Percentiles rank a stretch among this genome's conserved stretches.
phyloP scores from a whole-genome alignment of 1,284 basidiomycete genomes.

The Papiliotrema fonsecae region DNA sequence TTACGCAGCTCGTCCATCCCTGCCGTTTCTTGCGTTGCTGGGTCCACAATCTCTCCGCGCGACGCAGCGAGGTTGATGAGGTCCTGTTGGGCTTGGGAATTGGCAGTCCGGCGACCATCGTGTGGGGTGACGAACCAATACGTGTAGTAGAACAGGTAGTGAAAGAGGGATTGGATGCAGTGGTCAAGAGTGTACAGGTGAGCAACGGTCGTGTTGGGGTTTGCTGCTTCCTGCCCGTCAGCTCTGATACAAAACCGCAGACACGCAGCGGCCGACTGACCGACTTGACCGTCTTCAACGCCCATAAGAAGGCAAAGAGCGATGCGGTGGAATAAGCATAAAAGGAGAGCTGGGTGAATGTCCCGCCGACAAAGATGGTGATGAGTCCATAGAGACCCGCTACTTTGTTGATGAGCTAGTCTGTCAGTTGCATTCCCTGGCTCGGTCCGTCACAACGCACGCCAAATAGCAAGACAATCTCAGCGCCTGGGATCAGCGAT shows the following conservation, averaged over 20 bases:
- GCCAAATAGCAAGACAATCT: constrained; percentile 76
- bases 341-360: constrained; percentile 81
- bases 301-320: constrained; percentile 80
- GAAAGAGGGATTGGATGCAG: constrained; percentile 86
- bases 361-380: constrained; percentile 80
- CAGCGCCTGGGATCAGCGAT: constrained; percentile 53
- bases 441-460: constrained; percentile 51
- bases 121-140: constrained; percentile 92
- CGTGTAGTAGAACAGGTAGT: constrained; percentile 76
- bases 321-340: constrained; percentile 89
- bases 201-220: constrained; percentile 79
- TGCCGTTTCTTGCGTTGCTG: constrained; percentile 31
- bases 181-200: constrained; percentile 92
- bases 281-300: constrained; percentile 74
- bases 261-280: constrained; percentile 57
- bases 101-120: constrained; percentile 71
- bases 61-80: constrained; percentile 56
- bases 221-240: constrained; percentile 69
- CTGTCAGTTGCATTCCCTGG: background rate
- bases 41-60: constrained; percentile 37
- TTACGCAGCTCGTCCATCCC: constrained; percentile 63
- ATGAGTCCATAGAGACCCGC: constrained; percentile 95
- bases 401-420: constrained; percentile 90
- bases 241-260: background rate
- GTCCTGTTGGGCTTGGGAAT: constrained; percentile 79